Base-by-base conservation (phyloP, 148 eudicot species). In the Nepenthes gracilis region DNA sequence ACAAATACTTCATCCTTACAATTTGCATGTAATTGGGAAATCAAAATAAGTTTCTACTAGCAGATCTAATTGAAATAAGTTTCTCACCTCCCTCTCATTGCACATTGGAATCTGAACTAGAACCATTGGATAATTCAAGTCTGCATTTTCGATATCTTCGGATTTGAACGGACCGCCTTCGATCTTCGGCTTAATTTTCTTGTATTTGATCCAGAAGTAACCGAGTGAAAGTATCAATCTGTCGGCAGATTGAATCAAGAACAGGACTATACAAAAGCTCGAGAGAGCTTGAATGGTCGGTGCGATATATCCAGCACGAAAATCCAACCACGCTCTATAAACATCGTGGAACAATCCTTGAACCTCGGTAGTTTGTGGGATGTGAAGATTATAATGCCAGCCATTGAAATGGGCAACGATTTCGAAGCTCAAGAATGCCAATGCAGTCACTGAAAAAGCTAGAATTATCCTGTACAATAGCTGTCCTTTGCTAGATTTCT, bases 51-150 rank as follows among this genome's bases (percentile, higher is more conserved):
- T 12, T 11, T 2, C 54, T 11, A 11, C 11, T 0, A 4, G 12
- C 13, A 50, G 15, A 10, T 36, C 51, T 36, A 12, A 64, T 35
- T 32, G 8, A 12, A 54, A 38, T 6, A 23, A 49, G 40, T 12
- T 1, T 10, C 2, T 55, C 70, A 78, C 85, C 85, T 81, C 83
- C 66, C 54, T 76, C 61, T 82, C 83, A 63, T 82, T 78, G 35
- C 83, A 82, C 86, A 78, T 82, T 2, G 86, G 86, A 35, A 82
- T 76, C 65, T 82, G 86, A 67, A 82, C 83, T 50, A 82, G 77
- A 50, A 82, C 83, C 86, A 82, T 78, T 9, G 86, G 86, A 55
- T 76, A 70, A 47, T 62, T 45, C 32, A 45, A 64, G 1, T 69
- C 80, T 23, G 72, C 67, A 56, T 71, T 71, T 54, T 81, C 85